These are phyloP conservation scores for Penicillium carneum DNA, from an alignment of 2,329 filamentous ascomycete species.

Conservation along the genomic window DNA sequence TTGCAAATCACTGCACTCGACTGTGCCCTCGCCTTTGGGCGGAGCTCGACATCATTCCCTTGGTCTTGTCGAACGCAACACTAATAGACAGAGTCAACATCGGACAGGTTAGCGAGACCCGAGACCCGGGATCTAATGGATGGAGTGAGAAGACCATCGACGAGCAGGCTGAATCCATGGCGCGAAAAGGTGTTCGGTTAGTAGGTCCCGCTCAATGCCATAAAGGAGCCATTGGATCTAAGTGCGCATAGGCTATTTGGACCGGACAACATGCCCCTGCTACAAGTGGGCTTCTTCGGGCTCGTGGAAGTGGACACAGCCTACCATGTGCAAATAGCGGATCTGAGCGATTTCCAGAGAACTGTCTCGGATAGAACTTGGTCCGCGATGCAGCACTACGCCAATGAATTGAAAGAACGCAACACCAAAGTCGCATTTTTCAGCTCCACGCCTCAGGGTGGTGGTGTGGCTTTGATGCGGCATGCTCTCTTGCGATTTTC, in stretches of 20 bases:
- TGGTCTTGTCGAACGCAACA: slow-evolving; percentile 63
- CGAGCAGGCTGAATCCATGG: slow-evolving; percentile 82
- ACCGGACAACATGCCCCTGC: slow-evolving; percentile 72
- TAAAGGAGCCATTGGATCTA: slow-evolving; percentile 9
- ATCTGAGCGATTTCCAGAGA: slow-evolving; percentile 64
- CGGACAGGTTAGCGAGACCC: slow-evolving; percentile 37
- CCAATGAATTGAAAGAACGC: slow-evolving; percentile 66
- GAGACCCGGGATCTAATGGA: neutral
- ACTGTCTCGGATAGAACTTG: slow-evolving; percentile 70
- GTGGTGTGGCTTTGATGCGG: slow-evolving; percentile 81
- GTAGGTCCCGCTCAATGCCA: slow-evolving; percentile 6
- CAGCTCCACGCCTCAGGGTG: slow-evolving; percentile 81
- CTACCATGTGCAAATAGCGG: slow-evolving; percentile 68
- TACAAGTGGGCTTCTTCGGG: slow-evolving; percentile 71
- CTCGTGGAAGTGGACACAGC: slow-evolving; percentile 74
- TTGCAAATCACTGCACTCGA: slow-evolving; percentile 67
- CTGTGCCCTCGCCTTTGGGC: slow-evolving; percentile 76
- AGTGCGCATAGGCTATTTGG: slow-evolving; percentile 67
- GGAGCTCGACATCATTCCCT: slow-evolving; percentile 76
- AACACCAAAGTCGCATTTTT: slow-evolving; percentile 78
- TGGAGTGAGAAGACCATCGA: slow-evolving; percentile 70
- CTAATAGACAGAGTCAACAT: slow-evolving; percentile 23
- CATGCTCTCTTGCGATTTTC: slow-evolving; percentile 78
- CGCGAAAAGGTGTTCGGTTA: slow-evolving; percentile 76
- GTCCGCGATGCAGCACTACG: slow-evolving; percentile 69